These are phyloP conservation scores for Aureobasidium namibiae DNA, from an alignment of 2,329 filamentous ascomycete species.

Conservation along the genomic window DNA sequence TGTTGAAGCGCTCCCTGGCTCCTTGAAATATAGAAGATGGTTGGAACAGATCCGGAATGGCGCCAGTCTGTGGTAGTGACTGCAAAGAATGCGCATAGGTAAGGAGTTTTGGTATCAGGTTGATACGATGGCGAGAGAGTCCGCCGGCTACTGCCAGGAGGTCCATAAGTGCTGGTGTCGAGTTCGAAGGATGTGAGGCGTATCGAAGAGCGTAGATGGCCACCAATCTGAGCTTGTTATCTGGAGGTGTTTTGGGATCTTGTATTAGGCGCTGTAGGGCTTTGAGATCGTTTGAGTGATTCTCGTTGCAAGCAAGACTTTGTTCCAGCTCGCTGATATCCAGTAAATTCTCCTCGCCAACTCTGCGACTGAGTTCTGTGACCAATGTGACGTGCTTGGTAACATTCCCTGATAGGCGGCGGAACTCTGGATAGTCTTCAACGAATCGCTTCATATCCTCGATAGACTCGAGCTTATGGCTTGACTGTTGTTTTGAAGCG, in stretches of 20 bases:
- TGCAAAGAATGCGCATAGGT: constrained; percentile 83
- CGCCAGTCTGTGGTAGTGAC: constrained; percentile 52
- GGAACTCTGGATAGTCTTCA: constrained; percentile 96
- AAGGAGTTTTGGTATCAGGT: constrained; percentile 73
- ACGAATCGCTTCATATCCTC: constrained; percentile 99
- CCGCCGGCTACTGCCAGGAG: constrained; percentile 77
- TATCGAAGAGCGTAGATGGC: constrained; percentile 94
- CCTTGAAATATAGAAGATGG: constrained; percentile 84
- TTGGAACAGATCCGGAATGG: constrained; percentile 88
- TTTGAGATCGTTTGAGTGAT: constrained; percentile 86
- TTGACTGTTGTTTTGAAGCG: constrained; percentile 94
- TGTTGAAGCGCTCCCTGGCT: constrained; percentile 76
- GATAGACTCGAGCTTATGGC: constrained; percentile 92
- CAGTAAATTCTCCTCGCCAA: constrained; percentile 77
- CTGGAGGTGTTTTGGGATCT: constrained; percentile 63
- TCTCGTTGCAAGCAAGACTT: constrained; percentile 93
- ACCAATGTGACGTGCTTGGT: constrained; percentile 97
- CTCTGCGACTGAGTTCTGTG: constrained; percentile 80
- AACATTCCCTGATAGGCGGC: constrained; percentile 93
- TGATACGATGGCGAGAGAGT: constrained; percentile 65
- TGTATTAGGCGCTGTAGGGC: constrained; percentile 81
- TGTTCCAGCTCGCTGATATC: constrained; percentile 97
- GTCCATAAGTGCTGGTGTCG: constrained; percentile 77
- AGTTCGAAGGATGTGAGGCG: constrained; percentile 74
- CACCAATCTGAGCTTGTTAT: constrained; percentile 82